A percentile compares a stretch with the other conserved stretches of the same genome.
Evolutionary conservation across 139 green algal species (phyloP).

Genomic region (Micractinium conductrix): DNA sequence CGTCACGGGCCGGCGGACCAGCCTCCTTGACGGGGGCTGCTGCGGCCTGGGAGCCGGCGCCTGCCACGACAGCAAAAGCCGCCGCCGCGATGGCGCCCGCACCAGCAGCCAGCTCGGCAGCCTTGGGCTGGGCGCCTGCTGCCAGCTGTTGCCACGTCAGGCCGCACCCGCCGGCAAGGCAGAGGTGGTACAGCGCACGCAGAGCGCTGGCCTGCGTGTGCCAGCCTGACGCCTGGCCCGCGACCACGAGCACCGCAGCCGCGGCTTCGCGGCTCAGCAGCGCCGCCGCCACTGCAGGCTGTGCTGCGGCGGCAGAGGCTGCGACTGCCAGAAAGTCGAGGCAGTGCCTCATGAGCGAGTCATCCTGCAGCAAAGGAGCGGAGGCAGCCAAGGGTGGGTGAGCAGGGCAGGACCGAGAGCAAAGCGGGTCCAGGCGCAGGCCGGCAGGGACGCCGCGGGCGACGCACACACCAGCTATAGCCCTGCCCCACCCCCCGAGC

Average conservation of each 20-base stretch:
- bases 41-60: background rate
- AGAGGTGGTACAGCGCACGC: slow-evolving; percentile 14
- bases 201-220: slow-evolving; percentile 24
- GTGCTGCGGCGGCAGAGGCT: background rate
- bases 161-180: slow-evolving; percentile 18
- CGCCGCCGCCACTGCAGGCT: background rate
- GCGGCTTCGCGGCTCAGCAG: slow-evolving; percentile 22
- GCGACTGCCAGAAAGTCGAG: slow-evolving; percentile 14
- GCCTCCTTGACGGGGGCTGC: background rate
- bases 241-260: background rate
- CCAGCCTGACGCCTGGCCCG: background rate
- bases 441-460: background rate
- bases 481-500: no score
- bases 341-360: slow-evolving; percentile 27
- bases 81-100: background rate
- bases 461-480: background rate
- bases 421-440: background rate
- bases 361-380: slow-evolving; percentile 8
- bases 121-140: background rate
- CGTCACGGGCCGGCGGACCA: background rate
- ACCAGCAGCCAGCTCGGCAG: background rate
- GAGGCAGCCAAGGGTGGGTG: background rate
- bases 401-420: background rate
- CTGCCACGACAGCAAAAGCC: background rate
- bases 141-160: slow-evolving; percentile 26